These are phyloP conservation scores for Coniochaeta sp. DNA, from an alignment of 2,329 filamentous ascomycete genomes.

Conservation along the genomic window DNA sequence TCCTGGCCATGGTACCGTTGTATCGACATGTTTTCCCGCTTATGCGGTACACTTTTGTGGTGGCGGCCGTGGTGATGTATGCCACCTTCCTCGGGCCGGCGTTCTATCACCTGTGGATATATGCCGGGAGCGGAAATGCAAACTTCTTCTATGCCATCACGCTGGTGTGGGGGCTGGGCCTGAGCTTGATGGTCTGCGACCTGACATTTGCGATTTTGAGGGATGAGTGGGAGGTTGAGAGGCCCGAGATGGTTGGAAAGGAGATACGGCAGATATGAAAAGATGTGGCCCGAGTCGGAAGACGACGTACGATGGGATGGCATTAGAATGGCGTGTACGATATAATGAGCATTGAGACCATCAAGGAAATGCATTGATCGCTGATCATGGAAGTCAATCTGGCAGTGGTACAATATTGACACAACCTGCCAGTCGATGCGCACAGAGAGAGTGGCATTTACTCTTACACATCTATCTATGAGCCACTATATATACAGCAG, in stretches of 20 bases:
- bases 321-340: background rate
- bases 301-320: background rate
- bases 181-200: slow-evolving; percentile 82
- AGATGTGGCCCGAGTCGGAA: background rate
- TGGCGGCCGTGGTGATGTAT: slow-evolving; percentile 77
- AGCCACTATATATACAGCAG: background rate
- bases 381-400: background rate
- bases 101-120: slow-evolving; percentile 97
- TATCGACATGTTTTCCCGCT: slow-evolving; percentile 90
- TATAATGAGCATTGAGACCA: background rate
- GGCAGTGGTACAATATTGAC: background rate
- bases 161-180: slow-evolving; percentile 89
- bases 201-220: slow-evolving; percentile 79
- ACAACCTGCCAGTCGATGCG: background rate
- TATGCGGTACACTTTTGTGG: slow-evolving; percentile 89
- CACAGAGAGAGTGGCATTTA: background rate
- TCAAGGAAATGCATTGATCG: background rate
- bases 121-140: slow-evolving; percentile 93
- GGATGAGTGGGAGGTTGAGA: slow-evolving; percentile 89
- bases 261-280: slow-evolving; percentile 68
- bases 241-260: slow-evolving; percentile 84
- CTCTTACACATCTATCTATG: background rate
- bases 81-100: slow-evolving; percentile 83
- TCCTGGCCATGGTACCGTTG: slow-evolving; percentile 73
- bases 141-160: slow-evolving; percentile 99